Percentiles rank a stretch among this genome's conserved stretches.
Evolutionary conservation across 169 alveolate species (phyloP).

Genomic region (Plasmodium adleri): DNA sequence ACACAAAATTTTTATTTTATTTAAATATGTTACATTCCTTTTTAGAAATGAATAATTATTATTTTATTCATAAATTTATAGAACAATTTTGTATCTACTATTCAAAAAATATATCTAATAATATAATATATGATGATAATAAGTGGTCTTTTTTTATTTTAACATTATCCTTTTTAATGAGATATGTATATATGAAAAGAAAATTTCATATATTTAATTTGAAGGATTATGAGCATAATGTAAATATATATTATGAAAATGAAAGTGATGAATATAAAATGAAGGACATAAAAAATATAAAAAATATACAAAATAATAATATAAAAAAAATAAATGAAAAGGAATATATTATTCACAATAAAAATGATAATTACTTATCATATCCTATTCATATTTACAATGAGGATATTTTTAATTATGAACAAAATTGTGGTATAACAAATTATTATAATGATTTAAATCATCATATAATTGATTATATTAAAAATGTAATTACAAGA

Average conservation of each 20-base stretch:
- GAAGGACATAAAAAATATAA: no score
- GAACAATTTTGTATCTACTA: constrained; percentile 56
- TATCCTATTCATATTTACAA: constrained; percentile 36
- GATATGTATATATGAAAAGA: constrained; percentile 16
- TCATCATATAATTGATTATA: constrained; percentile 9
- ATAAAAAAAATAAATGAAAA: not conserved
- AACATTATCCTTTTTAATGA: constrained; percentile 48
- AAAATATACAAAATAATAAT: no score
- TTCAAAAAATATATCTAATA: constrained; percentile 1
- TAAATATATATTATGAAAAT: no score
- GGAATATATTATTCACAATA: not conserved
- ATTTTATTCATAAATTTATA: constrained; percentile 27
- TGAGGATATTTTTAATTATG: constrained; percentile 43
- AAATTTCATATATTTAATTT: not conserved
- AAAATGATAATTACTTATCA: not conserved
- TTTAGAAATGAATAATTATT: constrained; percentile 28
- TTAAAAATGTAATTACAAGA: not conserved
- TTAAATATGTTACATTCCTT: constrained; percentile 34
- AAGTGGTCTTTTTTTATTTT: constrained; percentile 50
- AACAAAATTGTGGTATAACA: not conserved
- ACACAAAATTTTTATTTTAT: constrained; percentile 26
- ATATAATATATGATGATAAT: constrained; percentile 14
- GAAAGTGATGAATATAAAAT: no score
- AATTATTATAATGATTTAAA: constrained; percentile 13
- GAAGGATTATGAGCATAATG: not conserved